Evolutionary conservation across 1,284 basidiomycete genomes (phyloP), one percentile per base, ranked within the genome.

Genomic region (Agroathelia rolfsii): DNA sequence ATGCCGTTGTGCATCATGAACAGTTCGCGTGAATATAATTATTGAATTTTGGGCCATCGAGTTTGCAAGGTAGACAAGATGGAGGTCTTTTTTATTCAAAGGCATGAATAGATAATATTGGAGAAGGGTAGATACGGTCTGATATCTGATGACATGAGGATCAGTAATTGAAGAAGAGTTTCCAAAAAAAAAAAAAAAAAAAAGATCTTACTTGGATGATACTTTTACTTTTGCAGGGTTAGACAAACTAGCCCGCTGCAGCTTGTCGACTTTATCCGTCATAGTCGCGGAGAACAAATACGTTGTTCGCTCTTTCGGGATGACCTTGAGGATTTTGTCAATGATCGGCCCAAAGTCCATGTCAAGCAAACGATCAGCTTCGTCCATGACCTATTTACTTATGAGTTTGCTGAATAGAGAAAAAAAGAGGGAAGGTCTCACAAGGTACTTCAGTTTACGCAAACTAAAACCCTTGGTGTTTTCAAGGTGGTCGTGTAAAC

Each of bases 261-360:
- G 63, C 50, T 84, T 83, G 25, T 76, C 78, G 6, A 86, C 80
- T 48, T 84, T 84, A 17, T 77, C 81, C 3, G 80, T 83, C 78
- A 85, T 84, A 3, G 82, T 86, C 0, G 82, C 82, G 4, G 77
- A 80, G 61, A 83, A 86, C 2, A 86, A 62, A 52, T 77, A 83
- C 0, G 82, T 86, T 31, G 70, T 72, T 9, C 82, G 61, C 46
- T 85, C 79, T 43, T 74, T 72, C 3, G 82, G 82, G 26, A 85
- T 73, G 33, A 76, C 69, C 53, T 81, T 81, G 31, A 86, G 59
- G 35, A 86, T 76, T 55, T 81, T 80, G 59, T 84, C 82, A 41
- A 86, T 78, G 38, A 79, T 74, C 3, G 76, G 76, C 6, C 80
- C 81, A 48, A 86, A 85, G 50, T 85, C 81, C 64, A 85, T 72